Percentiles rank a stretch among this genome's conserved stretches.
Evolutionary conservation across 129 eudicot species (phyloP).

Genomic region (Kitagawia praeruptora): DNA sequence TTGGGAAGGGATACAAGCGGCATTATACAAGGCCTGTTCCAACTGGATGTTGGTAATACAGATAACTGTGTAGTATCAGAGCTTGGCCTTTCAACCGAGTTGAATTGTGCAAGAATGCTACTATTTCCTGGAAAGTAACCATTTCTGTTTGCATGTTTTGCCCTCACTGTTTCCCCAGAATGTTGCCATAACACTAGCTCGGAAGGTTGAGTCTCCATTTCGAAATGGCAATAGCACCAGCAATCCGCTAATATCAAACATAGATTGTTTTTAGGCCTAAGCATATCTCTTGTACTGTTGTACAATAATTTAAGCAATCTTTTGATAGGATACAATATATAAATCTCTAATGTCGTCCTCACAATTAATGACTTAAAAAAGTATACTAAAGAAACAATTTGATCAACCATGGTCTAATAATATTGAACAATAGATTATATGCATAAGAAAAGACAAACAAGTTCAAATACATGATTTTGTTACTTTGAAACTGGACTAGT

Average conservation of each 20-base stretch:
- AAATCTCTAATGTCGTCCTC: too few species aligned
- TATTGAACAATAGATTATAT: too few species aligned
- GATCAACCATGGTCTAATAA: too few species aligned
- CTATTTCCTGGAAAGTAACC: slow-evolving; percentile 17
- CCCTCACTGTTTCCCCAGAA: slow-evolving; percentile 20
- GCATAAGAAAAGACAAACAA: too few species aligned
- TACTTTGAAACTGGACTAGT: too few species aligned
- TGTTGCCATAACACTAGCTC: slow-evolving; percentile 27
- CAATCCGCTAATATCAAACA: neutral
- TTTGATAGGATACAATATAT: neutral
- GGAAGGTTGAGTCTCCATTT: slow-evolving; percentile 17
- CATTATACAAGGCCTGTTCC: slow-evolving; percentile 39
- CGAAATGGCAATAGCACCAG: neutral
- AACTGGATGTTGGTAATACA: slow-evolving; percentile 4
- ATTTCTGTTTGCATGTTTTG: slow-evolving; percentile 23
- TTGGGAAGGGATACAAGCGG: slow-evolving; percentile 47
- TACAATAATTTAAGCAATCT: neutral
- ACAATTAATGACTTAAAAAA: too few species aligned
- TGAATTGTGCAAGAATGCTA: slow-evolving; percentile 13
- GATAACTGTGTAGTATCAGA: slow-evolving; percentile 22
- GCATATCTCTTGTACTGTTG: neutral
- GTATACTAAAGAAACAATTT: too few species aligned
- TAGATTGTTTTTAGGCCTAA: neutral
- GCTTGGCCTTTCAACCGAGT: slow-evolving; percentile 15
- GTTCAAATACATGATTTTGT: too few species aligned